phyloP scores from a whole-genome alignment of 495 filamentous ascomycete species.

The Penicillium flavigenum region DNA sequence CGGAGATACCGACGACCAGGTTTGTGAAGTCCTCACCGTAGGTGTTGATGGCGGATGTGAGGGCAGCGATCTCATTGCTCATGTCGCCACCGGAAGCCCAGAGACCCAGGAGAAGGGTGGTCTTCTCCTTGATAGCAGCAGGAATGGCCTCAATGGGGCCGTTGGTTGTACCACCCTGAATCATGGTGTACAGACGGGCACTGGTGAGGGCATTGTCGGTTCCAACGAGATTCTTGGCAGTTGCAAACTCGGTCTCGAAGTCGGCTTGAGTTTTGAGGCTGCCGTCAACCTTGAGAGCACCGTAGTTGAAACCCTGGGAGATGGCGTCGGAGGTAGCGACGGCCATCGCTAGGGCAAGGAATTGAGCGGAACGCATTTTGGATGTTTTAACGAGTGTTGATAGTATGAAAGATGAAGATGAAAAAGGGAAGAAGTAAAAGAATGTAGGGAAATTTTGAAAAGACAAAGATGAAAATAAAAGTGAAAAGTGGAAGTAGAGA shows the following conservation, averaged over 20 bases:
- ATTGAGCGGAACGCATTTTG: constrained; percentile 39
- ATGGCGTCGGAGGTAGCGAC: constrained; percentile 47
- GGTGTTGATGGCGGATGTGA: constrained; percentile 59
- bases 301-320: constrained; percentile 82
- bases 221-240: constrained; percentile 65
- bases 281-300: constrained; percentile 60
- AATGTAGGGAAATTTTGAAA: constrained; percentile 13
- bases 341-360: constrained; percentile 47
- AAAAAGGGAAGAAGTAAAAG: constrained; percentile 6
- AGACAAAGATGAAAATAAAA: constrained; percentile 10
- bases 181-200: constrained; percentile 65
- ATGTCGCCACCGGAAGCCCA: constrained; percentile 75
- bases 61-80: constrained; percentile 66
- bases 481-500: constrained; percentile 6
- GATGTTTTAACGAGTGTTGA: constrained; percentile 15
- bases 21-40: constrained; percentile 62
- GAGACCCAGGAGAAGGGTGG: constrained; percentile 70
- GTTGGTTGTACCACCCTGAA: constrained; percentile 60
- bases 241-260: constrained; percentile 68
- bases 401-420: not conserved
- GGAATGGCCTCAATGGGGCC: constrained; percentile 68
- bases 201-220: constrained; percentile 70
- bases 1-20: constrained; percentile 79
- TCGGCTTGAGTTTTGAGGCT: constrained; percentile 61
- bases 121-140: constrained; percentile 72